Conservation (phyloP, 164 flowering plant genomes). For the Piper longum region DNA sequence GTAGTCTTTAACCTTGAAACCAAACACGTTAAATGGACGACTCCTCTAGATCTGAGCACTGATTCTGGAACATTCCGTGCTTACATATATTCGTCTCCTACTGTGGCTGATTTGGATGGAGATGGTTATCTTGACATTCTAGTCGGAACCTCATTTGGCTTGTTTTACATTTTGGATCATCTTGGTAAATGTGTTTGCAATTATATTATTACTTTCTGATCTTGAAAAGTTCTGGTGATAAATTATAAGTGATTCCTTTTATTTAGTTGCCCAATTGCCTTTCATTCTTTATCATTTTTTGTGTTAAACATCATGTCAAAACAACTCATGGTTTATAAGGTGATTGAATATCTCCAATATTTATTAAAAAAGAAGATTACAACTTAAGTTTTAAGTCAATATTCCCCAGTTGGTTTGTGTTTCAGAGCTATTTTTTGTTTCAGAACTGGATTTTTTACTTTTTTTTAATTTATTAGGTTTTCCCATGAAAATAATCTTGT, state of each 20-base stretch:
- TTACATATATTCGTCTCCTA: conserved; percentile 87
- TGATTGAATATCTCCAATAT: no score
- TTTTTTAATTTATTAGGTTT: no score
- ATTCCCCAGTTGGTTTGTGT: no score
- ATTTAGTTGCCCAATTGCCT: neutral
- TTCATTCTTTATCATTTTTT: neutral
- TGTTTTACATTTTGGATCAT: conserved; percentile 91
- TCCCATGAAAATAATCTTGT: no score
- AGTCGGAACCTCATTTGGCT: conserved; percentile 90
- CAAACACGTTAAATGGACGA: conserved; percentile 90
- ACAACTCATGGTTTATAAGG: no score
- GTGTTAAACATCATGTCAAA: no score
- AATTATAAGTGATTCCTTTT: neutral
- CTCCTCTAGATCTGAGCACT: conserved; percentile 65
- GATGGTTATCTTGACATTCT: conserved; percentile 95
- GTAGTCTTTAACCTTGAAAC: conserved; percentile 96
- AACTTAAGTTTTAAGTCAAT: no score
- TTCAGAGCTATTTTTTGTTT: no score
- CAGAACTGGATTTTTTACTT: no score
- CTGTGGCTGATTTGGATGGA: conserved; percentile 92
- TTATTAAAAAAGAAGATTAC: no score
- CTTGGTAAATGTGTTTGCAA: conserved; percentile 42
- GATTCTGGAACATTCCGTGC: conserved; percentile 62
- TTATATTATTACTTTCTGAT: neutral
- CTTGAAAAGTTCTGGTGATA: neutral